Base-by-base conservation (phyloP, 768 basidiomycete species). In the Dioszegia aurantiaca region DNA sequence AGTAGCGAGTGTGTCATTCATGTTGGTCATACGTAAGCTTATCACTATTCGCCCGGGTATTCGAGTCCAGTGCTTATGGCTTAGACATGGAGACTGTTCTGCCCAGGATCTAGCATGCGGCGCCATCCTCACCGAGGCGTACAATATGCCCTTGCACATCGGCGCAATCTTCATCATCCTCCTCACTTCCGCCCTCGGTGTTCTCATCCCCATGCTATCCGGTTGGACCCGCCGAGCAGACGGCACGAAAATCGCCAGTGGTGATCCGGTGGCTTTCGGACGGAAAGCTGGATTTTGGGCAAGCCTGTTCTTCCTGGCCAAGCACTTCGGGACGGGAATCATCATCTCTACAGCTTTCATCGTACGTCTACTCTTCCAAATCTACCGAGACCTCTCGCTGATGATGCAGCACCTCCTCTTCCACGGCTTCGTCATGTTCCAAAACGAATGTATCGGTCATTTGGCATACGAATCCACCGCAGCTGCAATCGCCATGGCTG, bases 361-460 rank as follows among this genome's bases (percentile, higher is more conserved):
- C 48, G 68, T 70, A 45, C 55, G 68, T 62, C 4, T 21, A 17
- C 4, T 17, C 40, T 30, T 40, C 6, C 16, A 9, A n/a, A n/a
- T 17, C 26, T 16, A 8, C n/a, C 17, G 41, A 21, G 21, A 33
- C 33, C 10, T 27, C 45, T 37, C 19, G 28, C 33, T 44, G 33
- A 45, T 28, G 6, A 17, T 33, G 16, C 44, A 69, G 68, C 78
- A 78, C 49, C 68, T 78, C 0, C 68, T 78, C 0, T 73, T 66
- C 57, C 78, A 78, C 62, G 63, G 70, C n/a, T 77, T 78, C 52
- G 60, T 77, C 65, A 77, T 77, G 76, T 77, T 76, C 58, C 52
- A 57, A 26, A 74, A 77, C 59, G 63, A 67, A 24, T 77, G 77
- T 57, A 55, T 77, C 30, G 76, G 77, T 1, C 62, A 75, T 12